Percentiles rank a stretch among this genome's conserved stretches.
Evolutionary conservation across 2,329 filamentous ascomycete genomes (phyloP).

Genomic region (Monosporascus sp.): DNA sequence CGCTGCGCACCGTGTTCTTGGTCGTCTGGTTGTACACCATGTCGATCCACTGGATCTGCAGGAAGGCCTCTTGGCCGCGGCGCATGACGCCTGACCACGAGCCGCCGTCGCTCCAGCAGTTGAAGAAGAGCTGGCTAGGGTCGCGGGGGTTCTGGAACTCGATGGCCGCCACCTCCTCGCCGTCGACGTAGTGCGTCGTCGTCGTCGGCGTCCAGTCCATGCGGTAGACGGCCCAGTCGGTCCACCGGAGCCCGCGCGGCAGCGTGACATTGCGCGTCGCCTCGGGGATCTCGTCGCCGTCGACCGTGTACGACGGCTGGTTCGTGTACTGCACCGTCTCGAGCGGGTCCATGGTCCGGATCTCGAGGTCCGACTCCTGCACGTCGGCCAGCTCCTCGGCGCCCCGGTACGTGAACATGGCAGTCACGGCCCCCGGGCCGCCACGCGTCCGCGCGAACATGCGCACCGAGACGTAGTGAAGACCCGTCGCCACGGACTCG

Average conservation of each 20-base stretch:
- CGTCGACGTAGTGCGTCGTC: constrained; percentile 54
- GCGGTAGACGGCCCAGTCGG: constrained; percentile 52
- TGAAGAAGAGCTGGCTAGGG: constrained; percentile 48
- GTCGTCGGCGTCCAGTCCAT: constrained; percentile 54
- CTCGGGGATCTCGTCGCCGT: constrained; percentile 34
- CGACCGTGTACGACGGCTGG: constrained; percentile 45
- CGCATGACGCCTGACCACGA: constrained; percentile 56
- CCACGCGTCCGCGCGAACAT: constrained; percentile 47
- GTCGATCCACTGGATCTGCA: constrained; percentile 61
- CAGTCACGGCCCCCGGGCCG: constrained; percentile 41
- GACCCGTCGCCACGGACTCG: constrained; percentile 29
- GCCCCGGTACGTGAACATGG: constrained; percentile 48
- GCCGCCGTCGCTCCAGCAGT: constrained; percentile 58
- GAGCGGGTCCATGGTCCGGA: constrained; percentile 40
- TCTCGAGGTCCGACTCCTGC: constrained; percentile 51
- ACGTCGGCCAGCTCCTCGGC: constrained; percentile 30
- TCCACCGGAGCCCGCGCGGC: constrained; percentile 37
- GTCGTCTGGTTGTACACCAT: constrained; percentile 47
- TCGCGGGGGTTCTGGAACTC: constrained; percentile 49
- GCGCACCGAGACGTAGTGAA: constrained; percentile 37
- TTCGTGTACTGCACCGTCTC: constrained; percentile 53
- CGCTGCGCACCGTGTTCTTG: constrained; percentile 1
- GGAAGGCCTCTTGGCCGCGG: constrained; percentile 39
- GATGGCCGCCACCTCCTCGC: constrained; percentile 43
- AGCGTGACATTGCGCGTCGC: constrained; percentile 42